Conservation (phyloP, 2,329 filamentous ascomycete genomes). For the Cercospora sp. region DNA sequence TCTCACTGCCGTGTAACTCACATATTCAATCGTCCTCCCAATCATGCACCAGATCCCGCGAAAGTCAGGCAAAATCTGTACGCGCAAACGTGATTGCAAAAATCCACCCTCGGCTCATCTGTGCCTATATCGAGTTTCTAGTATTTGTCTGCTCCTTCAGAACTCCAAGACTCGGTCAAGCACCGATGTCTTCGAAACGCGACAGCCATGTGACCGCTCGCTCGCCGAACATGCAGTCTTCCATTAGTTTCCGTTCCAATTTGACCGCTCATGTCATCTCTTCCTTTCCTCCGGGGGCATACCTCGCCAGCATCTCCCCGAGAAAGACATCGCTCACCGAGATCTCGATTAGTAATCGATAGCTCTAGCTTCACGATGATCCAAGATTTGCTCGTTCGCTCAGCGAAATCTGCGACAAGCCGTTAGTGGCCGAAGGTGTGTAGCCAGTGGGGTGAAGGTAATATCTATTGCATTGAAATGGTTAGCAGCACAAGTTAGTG, state of each 20-base stretch:
- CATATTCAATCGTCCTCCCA: not conserved
- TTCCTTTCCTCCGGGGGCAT: not conserved
- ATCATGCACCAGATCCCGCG: not conserved
- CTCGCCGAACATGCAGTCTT: constrained; percentile 9
- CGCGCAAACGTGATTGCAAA: not conserved
- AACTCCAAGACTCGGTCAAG: not conserved
- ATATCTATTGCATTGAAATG: not conserved
- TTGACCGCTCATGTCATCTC: not conserved
- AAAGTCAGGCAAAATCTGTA: not conserved
- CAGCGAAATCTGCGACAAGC: not conserved
- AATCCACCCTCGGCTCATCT: not conserved
- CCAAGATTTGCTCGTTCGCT: constrained; percentile 2
- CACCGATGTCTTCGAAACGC: not conserved
- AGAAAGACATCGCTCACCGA: not conserved
- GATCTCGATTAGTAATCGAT: not conserved
- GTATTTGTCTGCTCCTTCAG: not conserved
- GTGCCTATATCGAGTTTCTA: not conserved
- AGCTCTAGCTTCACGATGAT: not conserved
- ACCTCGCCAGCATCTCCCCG: not conserved
- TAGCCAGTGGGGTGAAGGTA: not conserved
- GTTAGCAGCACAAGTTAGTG: not conserved
- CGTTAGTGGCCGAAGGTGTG: not conserved
- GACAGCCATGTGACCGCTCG: not conserved
- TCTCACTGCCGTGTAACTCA: not conserved
- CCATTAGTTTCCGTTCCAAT: not conserved